Percentiles rank a stretch among this genome's conserved stretches.
Conservation (phyloP, 177 flowering plant species). For the Vitis hybrid region DNA sequence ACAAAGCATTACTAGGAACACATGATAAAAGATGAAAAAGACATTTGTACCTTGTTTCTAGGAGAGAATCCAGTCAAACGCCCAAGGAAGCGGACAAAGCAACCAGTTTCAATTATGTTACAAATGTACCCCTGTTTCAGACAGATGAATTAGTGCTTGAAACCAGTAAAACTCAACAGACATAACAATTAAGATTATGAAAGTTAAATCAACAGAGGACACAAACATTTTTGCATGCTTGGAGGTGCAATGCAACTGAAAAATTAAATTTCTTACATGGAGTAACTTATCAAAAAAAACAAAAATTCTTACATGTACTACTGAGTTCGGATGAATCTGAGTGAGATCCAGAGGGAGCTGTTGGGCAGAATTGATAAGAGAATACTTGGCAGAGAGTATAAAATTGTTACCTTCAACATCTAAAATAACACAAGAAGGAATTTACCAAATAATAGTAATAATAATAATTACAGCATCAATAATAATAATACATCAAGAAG, state of each 20-base stretch:
- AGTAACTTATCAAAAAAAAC: background rate
- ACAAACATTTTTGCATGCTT: too few relatives aligned
- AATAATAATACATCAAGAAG: too few relatives aligned
- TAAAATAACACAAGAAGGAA: constrained; percentile 19
- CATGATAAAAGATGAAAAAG: background rate
- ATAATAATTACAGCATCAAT: background rate
- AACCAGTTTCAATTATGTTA: constrained; percentile 81
- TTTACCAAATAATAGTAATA: background rate
- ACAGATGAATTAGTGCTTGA: constrained; percentile 11
- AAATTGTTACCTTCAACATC: constrained; percentile 67
- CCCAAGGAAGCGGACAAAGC: constrained; percentile 95
- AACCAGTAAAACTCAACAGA: constrained; percentile 1
- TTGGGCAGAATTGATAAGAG: constrained; percentile 59
- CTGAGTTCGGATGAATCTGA: constrained; percentile 52
- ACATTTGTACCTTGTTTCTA: constrained; percentile 52
- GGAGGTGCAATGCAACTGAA: too few relatives aligned
- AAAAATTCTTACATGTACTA: constrained; percentile 66
- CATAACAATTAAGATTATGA: background rate
- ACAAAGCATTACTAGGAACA: background rate
- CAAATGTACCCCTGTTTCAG: constrained; percentile 80
- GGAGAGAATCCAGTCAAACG: constrained; percentile 89
- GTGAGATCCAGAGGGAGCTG: constrained; percentile 63
- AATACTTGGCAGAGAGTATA: constrained; percentile 77
- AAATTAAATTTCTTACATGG: too few relatives aligned
- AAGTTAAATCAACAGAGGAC: too few relatives aligned